Base-by-base conservation (phyloP, 2,329 filamentous ascomycete species). In the Grosmannia penicillata region DNA sequence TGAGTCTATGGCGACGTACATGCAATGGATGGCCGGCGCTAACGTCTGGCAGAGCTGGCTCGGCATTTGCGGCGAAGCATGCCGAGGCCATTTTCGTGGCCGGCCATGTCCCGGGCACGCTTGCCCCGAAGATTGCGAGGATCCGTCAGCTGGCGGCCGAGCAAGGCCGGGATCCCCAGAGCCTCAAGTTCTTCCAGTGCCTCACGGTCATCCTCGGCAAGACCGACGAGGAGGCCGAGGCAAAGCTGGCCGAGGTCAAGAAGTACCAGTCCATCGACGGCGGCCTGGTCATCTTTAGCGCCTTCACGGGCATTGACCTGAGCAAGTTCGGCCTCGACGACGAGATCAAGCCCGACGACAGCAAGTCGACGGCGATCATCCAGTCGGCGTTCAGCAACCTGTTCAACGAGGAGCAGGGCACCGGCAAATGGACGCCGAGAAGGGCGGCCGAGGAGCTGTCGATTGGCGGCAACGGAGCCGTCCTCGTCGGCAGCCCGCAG, bases 271-370 rank as follows among this genome's bases (percentile, higher is more conserved):
- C 62, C 3, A 55, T 56, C 26, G 79, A 69, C 46, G 80, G 80
- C 3, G 79, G 78, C 0, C 51, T 83, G 40, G 75, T 78, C 2
- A 55, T 84, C 15, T 85, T 84, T 48, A 77, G 78, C 17, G 80
- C 80, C 2, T 85, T 79, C 78, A 83, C 79, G 0, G 80, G 66
- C 3, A 66, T 68, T 19, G 63, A 69, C 38, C 47, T 69, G 13
- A 47, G 44, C 39, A 46, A 56, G 45, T 61, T 59, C 38, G 57
- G 55, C 2, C 57, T 59, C 15, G 56, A 60, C 4, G 56, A 60
- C 44, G 57, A 60, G 43, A 45, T 60, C 40, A 49, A 57, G 22
- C 47, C 59, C 36, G 60, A 58, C 28, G 51, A 63, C 50, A 57
- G 57, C 44, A 56, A 61, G 37, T 51, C 61, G 36, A n/a, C n/a